Percentiles rank a stretch among this genome's conserved stretches.
These are phyloP conservation scores for Sclerotinia trifoliorum DNA, from an alignment of 2,329 filamentous ascomycete species.

Conservation along the genomic window DNA sequence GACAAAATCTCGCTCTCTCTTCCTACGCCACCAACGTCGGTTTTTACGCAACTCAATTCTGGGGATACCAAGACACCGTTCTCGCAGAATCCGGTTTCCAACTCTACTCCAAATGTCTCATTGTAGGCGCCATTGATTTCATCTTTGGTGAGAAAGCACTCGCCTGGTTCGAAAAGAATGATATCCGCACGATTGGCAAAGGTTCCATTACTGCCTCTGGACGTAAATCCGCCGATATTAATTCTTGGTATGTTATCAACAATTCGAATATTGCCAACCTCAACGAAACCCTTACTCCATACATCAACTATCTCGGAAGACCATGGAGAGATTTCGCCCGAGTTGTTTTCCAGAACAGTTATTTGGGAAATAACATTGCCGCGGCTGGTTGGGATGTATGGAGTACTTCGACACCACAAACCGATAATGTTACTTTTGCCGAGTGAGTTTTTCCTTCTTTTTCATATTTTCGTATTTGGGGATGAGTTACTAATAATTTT, in stretches of 20 bases:
- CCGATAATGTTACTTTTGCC: not conserved
- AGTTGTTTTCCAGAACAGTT: slow-evolving; percentile 52
- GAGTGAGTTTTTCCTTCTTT: slow-evolving; percentile 1
- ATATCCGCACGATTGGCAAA: slow-evolving; percentile 46
- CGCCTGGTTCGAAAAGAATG: slow-evolving; percentile 50
- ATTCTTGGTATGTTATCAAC: slow-evolving; percentile 56
- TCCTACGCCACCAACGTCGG: slow-evolving; percentile 53
- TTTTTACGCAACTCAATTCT: slow-evolving; percentile 56
- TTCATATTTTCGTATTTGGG: not conserved
- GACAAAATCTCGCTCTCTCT: slow-evolving; percentile 54
- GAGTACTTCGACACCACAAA: slow-evolving; percentile 40
- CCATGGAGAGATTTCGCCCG: slow-evolving; percentile 52
- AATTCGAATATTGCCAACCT: slow-evolving; percentile 49
- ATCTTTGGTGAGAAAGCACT: slow-evolving; percentile 54
- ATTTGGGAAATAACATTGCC: slow-evolving; percentile 50
- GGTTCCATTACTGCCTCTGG: slow-evolving; percentile 51
- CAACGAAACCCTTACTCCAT: slow-evolving; percentile 41
- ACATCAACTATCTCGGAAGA: slow-evolving; percentile 51
- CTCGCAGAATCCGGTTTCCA: slow-evolving; percentile 51
- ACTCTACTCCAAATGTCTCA: slow-evolving; percentile 55
- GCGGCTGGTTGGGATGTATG: slow-evolving; percentile 52
- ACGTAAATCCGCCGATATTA: slow-evolving; percentile 40
- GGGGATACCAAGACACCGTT: slow-evolving; percentile 57
- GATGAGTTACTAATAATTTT: not conserved
- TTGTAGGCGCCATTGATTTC: slow-evolving; percentile 59